A percentile compares a stretch with the other conserved stretches of the same genome.
phyloP scores from a whole-genome alignment of 2,329 filamentous ascomycete genomes.

The Talaromyces sp. region DNA sequence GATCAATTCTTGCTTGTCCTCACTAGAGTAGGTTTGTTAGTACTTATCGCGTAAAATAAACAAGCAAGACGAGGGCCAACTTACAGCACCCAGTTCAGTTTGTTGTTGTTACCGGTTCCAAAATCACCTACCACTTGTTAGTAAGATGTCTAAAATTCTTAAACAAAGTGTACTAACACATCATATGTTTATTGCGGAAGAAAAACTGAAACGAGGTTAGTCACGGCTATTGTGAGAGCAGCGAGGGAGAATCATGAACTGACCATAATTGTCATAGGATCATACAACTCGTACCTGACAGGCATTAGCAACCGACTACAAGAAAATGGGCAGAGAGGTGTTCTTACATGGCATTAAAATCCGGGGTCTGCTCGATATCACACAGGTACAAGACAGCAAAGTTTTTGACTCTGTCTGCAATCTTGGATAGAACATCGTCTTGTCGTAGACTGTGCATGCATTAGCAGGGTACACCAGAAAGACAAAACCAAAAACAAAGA shows the following conservation, averaged over 20 bases:
- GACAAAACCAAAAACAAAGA: slow-evolving; percentile 70
- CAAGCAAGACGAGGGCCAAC: background rate
- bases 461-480: slow-evolving; percentile 48
- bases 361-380: slow-evolving; percentile 84
- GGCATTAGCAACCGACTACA: background rate
- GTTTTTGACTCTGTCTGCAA: slow-evolving; percentile 86
- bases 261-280: slow-evolving; percentile 81
- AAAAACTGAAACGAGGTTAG: slow-evolving; percentile 59
- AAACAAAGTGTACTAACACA: slow-evolving; percentile 23
- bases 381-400: slow-evolving; percentile 74
- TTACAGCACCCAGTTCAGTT: slow-evolving; percentile 82
- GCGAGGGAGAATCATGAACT: background rate
- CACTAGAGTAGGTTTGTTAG: slow-evolving; percentile 28
- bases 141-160: background rate
- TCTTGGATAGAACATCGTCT: slow-evolving; percentile 92
- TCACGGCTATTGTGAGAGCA: too few relatives aligned
- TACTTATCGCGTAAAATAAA: background rate
- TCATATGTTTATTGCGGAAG: slow-evolving; percentile 98
- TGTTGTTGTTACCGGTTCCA: slow-evolving; percentile 98
- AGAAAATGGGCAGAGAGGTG: background rate
- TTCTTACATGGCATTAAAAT: slow-evolving; percentile 91
- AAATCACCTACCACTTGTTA: slow-evolving; percentile 56
- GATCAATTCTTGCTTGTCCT: slow-evolving; percentile 97
- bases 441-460: slow-evolving; percentile 58
- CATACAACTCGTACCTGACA: slow-evolving; percentile 29